These are phyloP conservation scores for Quillaja saponaria DNA, from an alignment of 306 rosid genomes.

Conservation along the genomic window DNA sequence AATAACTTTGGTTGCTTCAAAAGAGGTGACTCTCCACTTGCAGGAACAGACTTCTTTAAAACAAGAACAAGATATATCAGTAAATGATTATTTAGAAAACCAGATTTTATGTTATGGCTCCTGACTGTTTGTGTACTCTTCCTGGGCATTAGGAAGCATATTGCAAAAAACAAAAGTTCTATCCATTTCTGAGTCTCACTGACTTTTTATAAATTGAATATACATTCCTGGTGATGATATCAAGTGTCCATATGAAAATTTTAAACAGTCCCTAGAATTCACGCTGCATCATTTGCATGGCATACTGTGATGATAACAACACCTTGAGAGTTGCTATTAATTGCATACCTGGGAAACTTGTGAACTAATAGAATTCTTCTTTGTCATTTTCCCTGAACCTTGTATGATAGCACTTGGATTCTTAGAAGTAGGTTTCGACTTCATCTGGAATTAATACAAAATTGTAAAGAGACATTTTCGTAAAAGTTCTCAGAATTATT, in stretches of 20 bases:
- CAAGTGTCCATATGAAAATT: neutral
- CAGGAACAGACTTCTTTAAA: conserved; percentile 44
- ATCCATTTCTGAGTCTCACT: no score
- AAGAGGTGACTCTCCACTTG: conserved; percentile 50
- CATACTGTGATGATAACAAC: neutral
- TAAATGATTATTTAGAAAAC: conserved; percentile 4
- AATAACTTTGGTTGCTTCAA: conserved; percentile 54
- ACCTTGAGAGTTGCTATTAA: neutral
- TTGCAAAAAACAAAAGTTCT: conserved; percentile 8
- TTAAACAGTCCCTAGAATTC: neutral
- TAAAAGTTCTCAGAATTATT: conserved; percentile 13
- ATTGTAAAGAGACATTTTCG: conserved; percentile 19
- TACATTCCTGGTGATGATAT: neutral
- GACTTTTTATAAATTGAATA: neutral
- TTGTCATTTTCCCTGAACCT: conserved; percentile 50
- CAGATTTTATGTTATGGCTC: conserved; percentile 19
- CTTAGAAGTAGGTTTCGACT: conserved; percentile 47
- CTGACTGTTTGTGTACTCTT: conserved; percentile 6
- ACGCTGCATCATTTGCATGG: neutral
- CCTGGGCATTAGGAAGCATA: conserved; percentile 10
- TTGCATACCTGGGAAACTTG: conserved; percentile 59
- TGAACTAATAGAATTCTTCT: conserved; percentile 49
- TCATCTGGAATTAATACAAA: conserved; percentile 46
- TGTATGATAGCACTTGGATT: conserved; percentile 50
- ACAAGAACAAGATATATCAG: conserved; percentile 26